Conservation (phyloP, 345 rosid species). For the Eucalyptus cloeziana region DNA sequence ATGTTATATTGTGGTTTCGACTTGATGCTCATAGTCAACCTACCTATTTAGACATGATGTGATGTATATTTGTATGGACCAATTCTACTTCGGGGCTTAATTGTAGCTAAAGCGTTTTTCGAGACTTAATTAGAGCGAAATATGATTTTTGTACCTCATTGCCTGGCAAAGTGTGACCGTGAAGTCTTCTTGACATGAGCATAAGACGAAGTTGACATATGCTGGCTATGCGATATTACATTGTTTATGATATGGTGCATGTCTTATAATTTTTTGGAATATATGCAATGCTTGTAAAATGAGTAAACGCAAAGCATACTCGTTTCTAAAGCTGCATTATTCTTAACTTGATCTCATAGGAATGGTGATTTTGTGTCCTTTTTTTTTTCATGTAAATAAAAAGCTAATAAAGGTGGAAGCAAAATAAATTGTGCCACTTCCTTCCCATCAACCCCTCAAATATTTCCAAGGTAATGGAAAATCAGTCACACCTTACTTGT, state of each 20-base stretch:
- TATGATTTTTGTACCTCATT: neutral
- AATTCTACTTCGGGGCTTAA: fast-evolving
- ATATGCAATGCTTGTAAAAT: neutral
- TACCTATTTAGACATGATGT: neutral
- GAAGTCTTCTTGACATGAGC: neutral
- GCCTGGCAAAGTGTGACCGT: neutral
- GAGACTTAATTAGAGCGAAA: neutral
- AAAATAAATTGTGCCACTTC: neutral
- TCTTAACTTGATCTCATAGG: neutral
- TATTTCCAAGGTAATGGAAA: neutral
- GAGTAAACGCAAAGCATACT: neutral
- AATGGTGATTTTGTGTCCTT: neutral
- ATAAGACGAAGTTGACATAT: neutral
- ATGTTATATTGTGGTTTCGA: neutral
- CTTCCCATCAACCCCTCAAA: neutral
- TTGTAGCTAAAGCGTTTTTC: neutral
- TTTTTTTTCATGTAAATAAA: neutral
- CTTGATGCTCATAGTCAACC: neutral
- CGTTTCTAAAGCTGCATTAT: neutral
- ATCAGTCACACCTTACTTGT: too few species aligned
- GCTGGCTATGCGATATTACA: neutral
- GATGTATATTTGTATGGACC: neutral
- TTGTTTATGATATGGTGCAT: neutral
- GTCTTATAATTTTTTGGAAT: neutral
- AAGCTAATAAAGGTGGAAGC: neutral